Conservation (phyloP, 1,139 yeast genomes). For the Magnusiomyces ingens region DNA sequence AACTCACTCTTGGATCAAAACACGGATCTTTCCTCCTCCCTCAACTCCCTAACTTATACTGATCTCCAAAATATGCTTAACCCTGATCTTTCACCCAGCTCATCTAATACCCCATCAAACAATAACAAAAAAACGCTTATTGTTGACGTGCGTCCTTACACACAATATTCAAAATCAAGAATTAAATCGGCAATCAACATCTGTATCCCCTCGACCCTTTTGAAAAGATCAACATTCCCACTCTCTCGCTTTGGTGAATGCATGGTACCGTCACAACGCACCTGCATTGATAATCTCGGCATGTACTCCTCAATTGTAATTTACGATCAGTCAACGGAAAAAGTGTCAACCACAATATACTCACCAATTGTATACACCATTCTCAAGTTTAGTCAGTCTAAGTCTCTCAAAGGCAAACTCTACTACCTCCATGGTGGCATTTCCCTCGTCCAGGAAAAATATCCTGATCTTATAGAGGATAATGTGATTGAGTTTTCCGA, state of each 20-base stretch:
- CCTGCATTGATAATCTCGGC: constrained; percentile 24
- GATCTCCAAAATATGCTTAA: constrained; percentile 5
- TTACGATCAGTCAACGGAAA: constrained; percentile 42
- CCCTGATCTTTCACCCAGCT: not conserved
- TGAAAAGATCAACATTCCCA: constrained; percentile 60
- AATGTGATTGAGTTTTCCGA: not conserved
- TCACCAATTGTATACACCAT: constrained; percentile 34
- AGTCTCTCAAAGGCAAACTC: constrained; percentile 23
- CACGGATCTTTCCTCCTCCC: constrained; percentile 14
- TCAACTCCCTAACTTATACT: constrained; percentile 1
- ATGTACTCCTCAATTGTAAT: constrained; percentile 38
- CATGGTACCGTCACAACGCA: constrained; percentile 38
- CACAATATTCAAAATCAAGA: constrained; percentile 50
- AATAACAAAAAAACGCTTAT: constrained; percentile 22
- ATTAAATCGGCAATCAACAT: constrained; percentile 55
- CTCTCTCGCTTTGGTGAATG: constrained; percentile 52
- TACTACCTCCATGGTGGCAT: constrained; percentile 33
- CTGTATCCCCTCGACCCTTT: constrained; percentile 70
- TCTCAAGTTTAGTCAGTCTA: constrained; percentile 41
- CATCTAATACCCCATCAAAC: not conserved
- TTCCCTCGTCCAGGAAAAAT: constrained; percentile 28
- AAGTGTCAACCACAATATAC: constrained; percentile 34
- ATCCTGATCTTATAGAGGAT: constrained; percentile 25
- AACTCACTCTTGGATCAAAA: constrained; percentile 13
- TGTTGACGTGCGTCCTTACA: constrained; percentile 66